These are phyloP conservation scores for Amphichorda felina DNA, from an alignment of 2,329 filamentous ascomycete species.

Conservation along the genomic window DNA sequence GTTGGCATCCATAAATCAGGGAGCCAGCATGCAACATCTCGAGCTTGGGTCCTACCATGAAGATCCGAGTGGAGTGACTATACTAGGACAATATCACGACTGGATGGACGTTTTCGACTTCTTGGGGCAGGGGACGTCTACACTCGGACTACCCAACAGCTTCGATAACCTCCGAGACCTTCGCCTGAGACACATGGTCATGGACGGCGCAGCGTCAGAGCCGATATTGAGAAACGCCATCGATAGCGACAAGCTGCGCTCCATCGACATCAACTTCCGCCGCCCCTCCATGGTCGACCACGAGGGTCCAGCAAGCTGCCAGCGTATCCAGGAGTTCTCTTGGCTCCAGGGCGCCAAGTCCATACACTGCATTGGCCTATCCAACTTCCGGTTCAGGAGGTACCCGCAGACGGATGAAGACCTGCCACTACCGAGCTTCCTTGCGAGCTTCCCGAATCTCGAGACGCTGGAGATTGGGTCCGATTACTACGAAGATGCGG, in stretches of 20 bases:
- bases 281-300: constrained; percentile 10
- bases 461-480: constrained; percentile 22
- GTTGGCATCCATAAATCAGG: constrained; percentile 9
- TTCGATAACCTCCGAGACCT: constrained; percentile 2
- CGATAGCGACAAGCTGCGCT: constrained; percentile 14
- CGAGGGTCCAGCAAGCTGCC: constrained; percentile 12
- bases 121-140: background rate
- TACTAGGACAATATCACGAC: constrained; percentile 5
- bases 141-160: background rate
- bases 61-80: constrained; percentile 8
- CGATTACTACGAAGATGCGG: constrained; percentile 13
- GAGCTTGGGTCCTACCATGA: constrained; percentile 10
- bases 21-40: constrained; percentile 14
- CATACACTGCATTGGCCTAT: constrained; percentile 21
- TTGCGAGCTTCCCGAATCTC: constrained; percentile 22
- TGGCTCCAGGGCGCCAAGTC: constrained; percentile 22
- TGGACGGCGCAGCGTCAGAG: constrained; percentile 12
- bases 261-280: constrained; percentile 23
- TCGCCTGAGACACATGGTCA: constrained; percentile 12
- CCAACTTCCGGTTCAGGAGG: constrained; percentile 19
- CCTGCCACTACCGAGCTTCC: constrained; percentile 18
- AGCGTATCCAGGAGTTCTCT: constrained; percentile 16
- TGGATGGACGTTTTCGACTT: background rate
- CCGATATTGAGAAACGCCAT: constrained; percentile 14
- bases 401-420: constrained; percentile 15